Base-by-base conservation (phyloP, 495 filamentous ascomycete species). In the Xylaria flabelliformis region DNA sequence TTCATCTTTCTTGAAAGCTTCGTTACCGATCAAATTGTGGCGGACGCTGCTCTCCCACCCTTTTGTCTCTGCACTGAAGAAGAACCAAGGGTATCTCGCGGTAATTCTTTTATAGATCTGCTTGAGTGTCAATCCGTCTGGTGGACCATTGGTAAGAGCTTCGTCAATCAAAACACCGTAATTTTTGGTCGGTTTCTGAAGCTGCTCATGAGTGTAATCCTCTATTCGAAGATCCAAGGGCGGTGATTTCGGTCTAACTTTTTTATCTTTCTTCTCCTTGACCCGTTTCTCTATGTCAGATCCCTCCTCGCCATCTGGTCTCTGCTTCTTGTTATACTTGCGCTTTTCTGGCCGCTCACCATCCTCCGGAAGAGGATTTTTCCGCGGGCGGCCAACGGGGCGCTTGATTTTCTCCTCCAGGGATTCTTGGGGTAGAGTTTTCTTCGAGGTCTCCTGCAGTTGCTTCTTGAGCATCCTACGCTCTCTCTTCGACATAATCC, bases 31-130 rank as follows among this genome's bases (percentile, higher is more conserved):
- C 34, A 99, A 87, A 72, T 99, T 99, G 80, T 99, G 96, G 5
- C 96, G 91, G 26, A 99, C 94, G 82, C 94, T 97, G 74, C 94
- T 97, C 77, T 98, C 95, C 96, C 96, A 99, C 17, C 96, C 96
- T 73, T 90, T 92, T 7, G 94, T 95, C 50, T 86, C 84, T 39
- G 90, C 90, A 67, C 88, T 89, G 80, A 98, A 93, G 72, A 92
- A 93, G 81, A 93, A 99, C 81, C 89, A 97, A 0, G 96, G 97
- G 76, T 97, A 97, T 75, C 92, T 93, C 76, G 91, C 83, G 81
- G 93, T 91, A 72, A 99, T 92, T 34, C 92, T 89, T 74, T 92
- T 91, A 80, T 99, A 99, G 51, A 99, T 98, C 79, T 97, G 92
- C 75, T 97, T 95, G 42, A 99, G 84, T 39, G 94, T 93, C 82